A percentile compares a stretch with the other conserved stretches of the same genome.
These are phyloP conservation scores for Platismatia glauca DNA, from an alignment of 495 filamentous ascomycete genomes.

Conservation along the genomic window DNA sequence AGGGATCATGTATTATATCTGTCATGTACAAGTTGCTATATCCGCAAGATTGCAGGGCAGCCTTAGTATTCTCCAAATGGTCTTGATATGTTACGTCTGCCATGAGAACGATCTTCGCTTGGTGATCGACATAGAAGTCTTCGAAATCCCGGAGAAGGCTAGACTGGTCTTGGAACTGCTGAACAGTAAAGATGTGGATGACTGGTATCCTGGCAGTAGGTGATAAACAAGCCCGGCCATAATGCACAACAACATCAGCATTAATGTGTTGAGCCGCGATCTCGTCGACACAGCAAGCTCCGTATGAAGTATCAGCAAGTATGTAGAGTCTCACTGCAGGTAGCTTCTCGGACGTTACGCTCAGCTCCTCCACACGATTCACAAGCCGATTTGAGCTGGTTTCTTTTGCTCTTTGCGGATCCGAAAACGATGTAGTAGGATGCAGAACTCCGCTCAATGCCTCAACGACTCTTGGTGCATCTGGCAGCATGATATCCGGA, in stretches of 20 bases:
- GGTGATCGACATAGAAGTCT: constrained; percentile 52
- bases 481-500: constrained; percentile 79
- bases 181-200: constrained; percentile 81
- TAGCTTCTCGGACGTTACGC: constrained; percentile 15
- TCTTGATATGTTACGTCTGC: constrained; percentile 80
- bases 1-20: constrained; percentile 66
- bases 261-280: constrained; percentile 90
- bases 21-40: constrained; percentile 65
- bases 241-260: constrained; percentile 89
- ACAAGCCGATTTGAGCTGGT: neutral
- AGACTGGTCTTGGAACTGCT: constrained; percentile 48
- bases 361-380: constrained; percentile 18
- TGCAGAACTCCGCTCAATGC: constrained; percentile 38
- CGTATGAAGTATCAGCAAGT: constrained; percentile 92
- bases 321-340: constrained; percentile 60
- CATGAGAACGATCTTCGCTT: constrained; percentile 65
- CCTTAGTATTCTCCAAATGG: constrained; percentile 50
- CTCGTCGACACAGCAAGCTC: constrained; percentile 94
- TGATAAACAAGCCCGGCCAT: constrained; percentile 84
- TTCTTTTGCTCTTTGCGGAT: neutral
- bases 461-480: constrained; percentile 74
- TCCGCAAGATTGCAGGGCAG: constrained; percentile 46
- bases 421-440: neutral
- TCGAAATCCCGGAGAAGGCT: constrained; percentile 53
- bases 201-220: constrained; percentile 84